Conservation (phyloP, 352 stramenopile species). For the Paralagenidium karlingii region DNA sequence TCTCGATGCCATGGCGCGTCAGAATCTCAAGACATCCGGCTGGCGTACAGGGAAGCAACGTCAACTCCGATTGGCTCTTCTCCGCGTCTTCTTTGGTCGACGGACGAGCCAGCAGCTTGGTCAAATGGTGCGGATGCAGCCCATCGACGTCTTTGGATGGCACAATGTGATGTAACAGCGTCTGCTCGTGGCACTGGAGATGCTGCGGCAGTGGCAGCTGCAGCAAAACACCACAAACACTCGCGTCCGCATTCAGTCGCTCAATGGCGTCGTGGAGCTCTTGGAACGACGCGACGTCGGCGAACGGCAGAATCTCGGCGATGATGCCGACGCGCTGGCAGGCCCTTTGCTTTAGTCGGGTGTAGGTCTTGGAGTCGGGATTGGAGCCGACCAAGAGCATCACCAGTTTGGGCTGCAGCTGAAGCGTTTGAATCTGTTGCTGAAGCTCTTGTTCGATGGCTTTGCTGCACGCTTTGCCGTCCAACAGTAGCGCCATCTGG, state of each 20-base stretch:
- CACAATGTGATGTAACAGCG: slow-evolving; percentile 85
- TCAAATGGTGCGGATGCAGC: slow-evolving; percentile 96
- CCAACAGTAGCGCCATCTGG: too few relatives aligned
- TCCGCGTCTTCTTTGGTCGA: slow-evolving; percentile 20
- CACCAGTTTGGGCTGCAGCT: slow-evolving; percentile 85
- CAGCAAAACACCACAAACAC: slow-evolving; percentile 94
- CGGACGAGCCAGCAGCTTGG: slow-evolving; percentile 68
- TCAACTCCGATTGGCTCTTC: slow-evolving; percentile 69
- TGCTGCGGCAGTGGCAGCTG: slow-evolving; percentile 74
- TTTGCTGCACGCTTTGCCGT: slow-evolving; percentile 83
- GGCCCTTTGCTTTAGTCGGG: slow-evolving; percentile 97
- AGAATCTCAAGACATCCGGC: slow-evolving; percentile 65
- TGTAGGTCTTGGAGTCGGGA: slow-evolving; percentile 95
- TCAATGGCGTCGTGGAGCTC: slow-evolving; percentile 54
- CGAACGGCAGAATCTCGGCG: slow-evolving; percentile 52
- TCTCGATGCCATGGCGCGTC: slow-evolving; percentile 59
- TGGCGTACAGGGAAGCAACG: slow-evolving; percentile 86
- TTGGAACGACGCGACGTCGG: slow-evolving; percentile 22
- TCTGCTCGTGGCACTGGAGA: slow-evolving; percentile 65
- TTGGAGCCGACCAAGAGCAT: slow-evolving; percentile 94
- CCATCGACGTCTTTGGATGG: slow-evolving; percentile 97
- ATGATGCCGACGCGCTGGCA: slow-evolving; percentile 91
- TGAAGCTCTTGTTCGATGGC: slow-evolving; percentile 77
- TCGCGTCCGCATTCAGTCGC: slow-evolving; percentile 71
- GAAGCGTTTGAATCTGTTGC: slow-evolving; percentile 31